These are phyloP conservation scores for Russula emetica DNA, from an alignment of 768 basidiomycete species.

Conservation along the genomic window DNA sequence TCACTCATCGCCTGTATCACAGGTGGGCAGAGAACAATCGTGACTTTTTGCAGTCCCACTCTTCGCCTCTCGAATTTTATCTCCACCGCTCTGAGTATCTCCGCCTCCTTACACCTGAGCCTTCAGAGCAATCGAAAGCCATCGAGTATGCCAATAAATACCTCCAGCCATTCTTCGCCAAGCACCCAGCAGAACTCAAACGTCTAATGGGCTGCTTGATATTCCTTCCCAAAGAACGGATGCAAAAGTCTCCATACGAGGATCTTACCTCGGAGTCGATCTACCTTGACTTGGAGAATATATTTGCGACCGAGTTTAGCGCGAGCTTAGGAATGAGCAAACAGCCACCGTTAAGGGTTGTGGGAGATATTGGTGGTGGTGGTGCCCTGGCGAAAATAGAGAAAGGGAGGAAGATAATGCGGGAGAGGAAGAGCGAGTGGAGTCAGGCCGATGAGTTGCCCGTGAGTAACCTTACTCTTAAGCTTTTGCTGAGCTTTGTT, in stretches of 20 bases:
- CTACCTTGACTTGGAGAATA: slow-evolving; percentile 71
- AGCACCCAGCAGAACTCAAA: slow-evolving; percentile 59
- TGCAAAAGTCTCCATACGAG: slow-evolving; percentile 68
- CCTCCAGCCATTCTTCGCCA: slow-evolving; percentile 58
- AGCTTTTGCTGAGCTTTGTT: slow-evolving; percentile 23
- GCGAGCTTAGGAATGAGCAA: slow-evolving; percentile 82
- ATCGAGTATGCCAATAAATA: slow-evolving; percentile 70
- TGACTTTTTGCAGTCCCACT: slow-evolving; percentile 58
- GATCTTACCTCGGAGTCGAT: slow-evolving; percentile 68
- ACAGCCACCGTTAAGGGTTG: slow-evolving; percentile 81
- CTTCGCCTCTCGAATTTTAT: slow-evolving; percentile 82
- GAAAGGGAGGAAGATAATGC: slow-evolving; percentile 91
- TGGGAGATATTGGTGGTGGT: slow-evolving; percentile 89
- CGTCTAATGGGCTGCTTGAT: slow-evolving; percentile 65
- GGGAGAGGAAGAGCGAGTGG: slow-evolving; percentile 91
- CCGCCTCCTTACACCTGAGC: slow-evolving; percentile 59
- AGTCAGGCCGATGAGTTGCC: slow-evolving; percentile 85
- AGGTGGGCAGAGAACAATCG: slow-evolving; percentile 79
- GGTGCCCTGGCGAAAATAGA: slow-evolving; percentile 90
- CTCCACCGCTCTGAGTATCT: slow-evolving; percentile 91
- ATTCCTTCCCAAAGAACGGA: slow-evolving; percentile 63
- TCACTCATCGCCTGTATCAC: slow-evolving; percentile 11
- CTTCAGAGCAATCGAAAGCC: slow-evolving; percentile 54
- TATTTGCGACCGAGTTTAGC: slow-evolving; percentile 89
- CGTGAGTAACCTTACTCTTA: slow-evolving; percentile 40